Base-by-base conservation (phyloP, 2,329 filamentous ascomycete genomes). In the Hypoxylon sp. region DNA sequence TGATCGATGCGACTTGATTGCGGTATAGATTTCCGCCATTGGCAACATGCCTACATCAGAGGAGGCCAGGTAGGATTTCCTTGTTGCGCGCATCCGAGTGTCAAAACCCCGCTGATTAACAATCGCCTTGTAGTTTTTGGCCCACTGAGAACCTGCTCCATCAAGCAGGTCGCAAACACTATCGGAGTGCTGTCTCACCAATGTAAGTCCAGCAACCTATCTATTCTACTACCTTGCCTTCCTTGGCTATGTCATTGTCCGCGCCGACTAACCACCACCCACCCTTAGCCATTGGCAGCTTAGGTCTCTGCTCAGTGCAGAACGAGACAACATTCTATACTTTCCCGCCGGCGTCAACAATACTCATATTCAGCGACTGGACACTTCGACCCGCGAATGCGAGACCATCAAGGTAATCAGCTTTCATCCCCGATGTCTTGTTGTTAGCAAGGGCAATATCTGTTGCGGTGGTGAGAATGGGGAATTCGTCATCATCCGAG, bases 381-480 rank as follows among this genome's bases (percentile, higher is more conserved):
- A 92, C 64, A 84, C 87, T 51, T 81, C 73, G 52, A 86, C 82
- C 61, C 84, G 78, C 69, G 88, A 86, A 77, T 86, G 83, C 74
- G 89, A 88, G 73, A 87, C 82, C 55, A 83, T 90, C 69, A 90
- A 84, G 42, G 77, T 85, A 20, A 77, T 92, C 60, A 84, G 79
- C 60, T 94, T 86, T 71, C 82, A 71, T 63, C 89, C 92, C n/a
- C 83, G 90, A 73, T 97, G 93, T 70, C 82, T 97, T 5, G 88
- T 90, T n/a, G 89, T 90, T 5, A 87, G 86, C 43, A 83, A 89
- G 64, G 91, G 91, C 42, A 97, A 90, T 88, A 81, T 97, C 26
- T 96, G 90, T 64, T 90, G 92, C 35, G 94, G 93, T 35, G 93
- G 93, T 51, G 88, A 96, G 64, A 84, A 85, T 60, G 94, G 94